Evolutionary conservation across 2,329 filamentous ascomycete species (phyloP), one percentile per base, ranked within the genome.

Genomic region (Aspergillus sp.): DNA sequence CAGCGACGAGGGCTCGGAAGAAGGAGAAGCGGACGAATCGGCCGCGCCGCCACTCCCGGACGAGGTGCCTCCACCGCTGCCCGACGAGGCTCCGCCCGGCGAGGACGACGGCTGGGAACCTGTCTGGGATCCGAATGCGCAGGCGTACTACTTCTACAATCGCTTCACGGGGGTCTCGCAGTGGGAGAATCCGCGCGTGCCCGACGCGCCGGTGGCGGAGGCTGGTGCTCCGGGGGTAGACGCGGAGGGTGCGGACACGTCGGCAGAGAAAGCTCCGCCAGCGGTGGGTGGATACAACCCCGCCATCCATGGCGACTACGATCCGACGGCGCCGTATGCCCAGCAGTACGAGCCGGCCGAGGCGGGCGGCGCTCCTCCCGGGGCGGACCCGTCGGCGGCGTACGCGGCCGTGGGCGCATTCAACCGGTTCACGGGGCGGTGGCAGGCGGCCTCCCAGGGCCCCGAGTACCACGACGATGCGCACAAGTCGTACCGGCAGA

Each of bases 251-350:
- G 25, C 71, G 73, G 55, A 69, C 52, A 48, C 75, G 61, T 43
- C 64, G 25, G 54, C 60, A 31, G 55, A 65, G 44, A 61, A 62
- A 56, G 32, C 45, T 43, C 60, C 74, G 50, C 75, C 82, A 19
- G 82, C 81, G 4, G 58, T 64, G 10, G 87, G 87, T 53, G 91
- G 93, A 56, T 99, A 99, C 76, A 96, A 97, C 68, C 94, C 94
- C 1, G 89, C 91, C 20, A 93, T 99, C 43, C 94, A 99, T 70
- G 94, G 94, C 62, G 88, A 92, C 75, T 99, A 97, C 77, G 94
- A 99, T 65, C 91, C 92, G 3, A 94, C 87, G 55, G 93, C 94
- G n/a, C 89, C 91, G 77, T 99, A 99, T 70, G 93, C 94, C 10
- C 82, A 89, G 67, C 76, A 78, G 43, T 69, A 79, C 42, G 71